phyloP scores from a whole-genome alignment of 345 rosid genomes.

The Salix suchowensis region DNA sequence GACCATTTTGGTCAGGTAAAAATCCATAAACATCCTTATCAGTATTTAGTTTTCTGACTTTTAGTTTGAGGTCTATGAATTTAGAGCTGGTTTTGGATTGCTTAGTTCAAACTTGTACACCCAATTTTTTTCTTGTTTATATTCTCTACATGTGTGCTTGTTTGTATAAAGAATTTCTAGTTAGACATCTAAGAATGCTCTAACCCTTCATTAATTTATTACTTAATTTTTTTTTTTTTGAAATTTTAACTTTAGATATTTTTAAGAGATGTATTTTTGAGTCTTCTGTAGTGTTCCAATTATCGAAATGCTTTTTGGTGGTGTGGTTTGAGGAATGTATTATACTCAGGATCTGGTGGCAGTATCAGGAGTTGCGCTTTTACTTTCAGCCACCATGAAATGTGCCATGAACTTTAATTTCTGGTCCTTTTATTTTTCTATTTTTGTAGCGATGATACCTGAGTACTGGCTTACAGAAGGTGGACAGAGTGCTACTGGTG shows the following conservation, averaged over 20 bases:
- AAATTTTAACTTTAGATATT: too few species aligned
- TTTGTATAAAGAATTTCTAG: too few species aligned
- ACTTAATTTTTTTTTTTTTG: too few species aligned
- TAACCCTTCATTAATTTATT: too few species aligned
- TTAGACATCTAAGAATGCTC: too few species aligned
- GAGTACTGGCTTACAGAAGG: conserved; percentile 98
- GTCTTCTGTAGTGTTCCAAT: too few species aligned
- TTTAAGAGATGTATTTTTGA: too few species aligned
- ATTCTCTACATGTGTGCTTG: too few species aligned
- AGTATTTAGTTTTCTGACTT: neutral
- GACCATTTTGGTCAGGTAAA: conserved; percentile 98
- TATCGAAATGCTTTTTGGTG: too few species aligned
- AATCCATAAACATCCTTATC: neutral
- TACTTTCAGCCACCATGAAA: neutral
- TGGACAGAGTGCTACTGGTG: conserved; percentile 99
- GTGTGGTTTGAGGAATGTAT: too few species aligned
- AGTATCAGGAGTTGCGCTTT: neutral
- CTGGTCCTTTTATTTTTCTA: neutral
- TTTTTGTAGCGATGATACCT: conserved; percentile 73
- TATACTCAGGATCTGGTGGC: neutral
- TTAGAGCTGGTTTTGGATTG: neutral
- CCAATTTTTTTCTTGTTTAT: too few species aligned
- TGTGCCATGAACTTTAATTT: neutral
- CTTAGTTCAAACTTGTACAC: neutral
- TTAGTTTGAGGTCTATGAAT: neutral